A percentile compares a stretch with the other conserved stretches of the same genome.
Evolutionary conservation across 805 yeast species (phyloP).

Genomic region (Priceomyces fermenticarens): DNA sequence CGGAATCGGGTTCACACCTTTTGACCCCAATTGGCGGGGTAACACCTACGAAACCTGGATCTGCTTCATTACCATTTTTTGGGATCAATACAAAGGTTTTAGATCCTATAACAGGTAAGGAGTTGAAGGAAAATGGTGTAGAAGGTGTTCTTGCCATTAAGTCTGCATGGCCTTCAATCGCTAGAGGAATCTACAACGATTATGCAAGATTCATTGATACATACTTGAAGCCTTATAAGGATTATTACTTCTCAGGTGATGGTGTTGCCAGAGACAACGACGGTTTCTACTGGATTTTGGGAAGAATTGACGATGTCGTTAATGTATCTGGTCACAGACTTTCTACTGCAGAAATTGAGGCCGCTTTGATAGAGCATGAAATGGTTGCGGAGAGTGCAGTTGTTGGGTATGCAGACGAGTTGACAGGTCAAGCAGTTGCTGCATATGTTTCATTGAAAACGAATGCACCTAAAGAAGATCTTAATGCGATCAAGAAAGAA

Average conservation of each 20-base stretch:
- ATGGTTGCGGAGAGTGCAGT: constrained; percentile 95
- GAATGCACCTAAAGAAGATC: constrained; percentile 40
- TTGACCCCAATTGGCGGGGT: constrained; percentile 94
- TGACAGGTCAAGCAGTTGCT: constrained; percentile 96
- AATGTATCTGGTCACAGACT: constrained; percentile 97
- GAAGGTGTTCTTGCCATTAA: constrained; percentile 94
- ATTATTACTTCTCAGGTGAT: constrained; percentile 94
- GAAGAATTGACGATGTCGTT: constrained; percentile 98
- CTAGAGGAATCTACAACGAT: constrained; percentile 90
- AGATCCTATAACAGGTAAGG: constrained; percentile 90
- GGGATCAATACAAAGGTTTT: constrained; percentile 89
- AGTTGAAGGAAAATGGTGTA: constrained; percentile 80
- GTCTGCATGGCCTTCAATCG: constrained; percentile 97
- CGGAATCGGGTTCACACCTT: constrained; percentile 95
- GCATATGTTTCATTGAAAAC: constrained; percentile 87
- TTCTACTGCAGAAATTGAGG: constrained; percentile 97
- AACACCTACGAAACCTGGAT: constrained; percentile 94
- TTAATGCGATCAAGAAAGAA: constrained; percentile 64
- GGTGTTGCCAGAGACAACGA: constrained; percentile 98
- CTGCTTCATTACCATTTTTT: constrained; percentile 94
- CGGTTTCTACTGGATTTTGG: constrained; percentile 96
- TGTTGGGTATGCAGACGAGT: constrained; percentile 89
- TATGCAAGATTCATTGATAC: constrained; percentile 86
- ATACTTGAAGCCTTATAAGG: constrained; percentile 88
- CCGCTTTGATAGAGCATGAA: constrained; percentile 76